A percentile compares a stretch with the other conserved stretches of the same genome.
Evolutionary conservation across 148 eudicot species (phyloP).

Genomic region (Nyssa sinensis): DNA sequence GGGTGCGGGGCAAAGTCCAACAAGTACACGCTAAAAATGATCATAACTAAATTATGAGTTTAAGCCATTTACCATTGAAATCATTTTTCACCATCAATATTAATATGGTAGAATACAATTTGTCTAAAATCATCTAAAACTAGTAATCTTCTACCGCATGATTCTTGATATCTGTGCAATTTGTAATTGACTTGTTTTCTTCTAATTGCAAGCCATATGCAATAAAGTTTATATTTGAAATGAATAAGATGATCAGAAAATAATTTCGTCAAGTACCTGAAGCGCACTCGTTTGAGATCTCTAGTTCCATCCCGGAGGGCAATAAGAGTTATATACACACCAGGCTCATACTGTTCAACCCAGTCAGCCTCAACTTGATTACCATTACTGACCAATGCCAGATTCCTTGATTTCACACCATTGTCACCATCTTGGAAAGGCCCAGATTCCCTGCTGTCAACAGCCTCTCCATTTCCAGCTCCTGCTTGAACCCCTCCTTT

Average conservation of each 20-base stretch:
- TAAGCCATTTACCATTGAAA: background rate
- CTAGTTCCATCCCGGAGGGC: conserved; percentile 90
- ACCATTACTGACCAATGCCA: conserved; percentile 33
- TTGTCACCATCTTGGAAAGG: conserved; percentile 46
- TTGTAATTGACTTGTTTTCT: background rate
- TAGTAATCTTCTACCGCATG: no score
- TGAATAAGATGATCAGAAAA: background rate
- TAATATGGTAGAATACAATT: no score
- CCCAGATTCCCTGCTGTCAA: conserved; percentile 40
- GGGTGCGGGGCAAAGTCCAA: background rate
- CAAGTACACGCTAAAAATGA: no score
- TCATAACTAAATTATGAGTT: no score
- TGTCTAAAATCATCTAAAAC: background rate
- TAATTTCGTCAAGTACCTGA: conserved; percentile 57
- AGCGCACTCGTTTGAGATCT: conserved; percentile 97
- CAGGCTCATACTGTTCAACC: conserved; percentile 98
- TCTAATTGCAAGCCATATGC: background rate
- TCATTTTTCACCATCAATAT: background rate
- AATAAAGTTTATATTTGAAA: no score
- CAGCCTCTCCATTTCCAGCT: conserved; percentile 25
- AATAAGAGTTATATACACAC: conserved; percentile 91
- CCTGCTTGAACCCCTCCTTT: conserved; percentile 29
- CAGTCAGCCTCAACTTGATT: conserved; percentile 87
- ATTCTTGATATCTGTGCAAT: no score
- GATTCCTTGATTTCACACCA: conserved; percentile 39